phyloP scores from a whole-genome alignment of 495 filamentous ascomycete genomes.

The Trichoderma reesei region DNA sequence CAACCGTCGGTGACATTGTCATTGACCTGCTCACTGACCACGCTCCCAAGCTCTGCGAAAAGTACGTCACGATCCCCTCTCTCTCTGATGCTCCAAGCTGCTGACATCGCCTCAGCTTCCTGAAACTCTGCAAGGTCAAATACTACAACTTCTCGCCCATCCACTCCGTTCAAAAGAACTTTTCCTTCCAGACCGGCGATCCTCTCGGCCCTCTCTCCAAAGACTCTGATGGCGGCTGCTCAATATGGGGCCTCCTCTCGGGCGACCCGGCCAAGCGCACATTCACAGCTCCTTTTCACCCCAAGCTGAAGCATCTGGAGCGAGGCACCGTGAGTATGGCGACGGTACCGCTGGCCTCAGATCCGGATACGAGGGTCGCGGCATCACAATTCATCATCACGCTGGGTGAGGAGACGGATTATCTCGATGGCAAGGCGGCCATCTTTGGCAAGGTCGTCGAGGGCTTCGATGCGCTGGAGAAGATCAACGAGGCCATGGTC shows the following conservation, averaged over 20 bases:
- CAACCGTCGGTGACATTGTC: conserved; percentile 84
- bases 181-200: conserved; percentile 92
- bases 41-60: conserved; percentile 81
- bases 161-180: conserved; percentile 78
- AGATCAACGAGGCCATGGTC: conserved; percentile 81
- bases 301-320: conserved; percentile 75
- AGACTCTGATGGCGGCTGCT: conserved; percentile 81
- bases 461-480: conserved; percentile 84
- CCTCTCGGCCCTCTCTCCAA: conserved; percentile 74
- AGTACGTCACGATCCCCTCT: conserved; percentile 46
- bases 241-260: conserved; percentile 80
- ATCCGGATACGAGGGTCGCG: conserved; percentile 72
- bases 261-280: conserved; percentile 56
- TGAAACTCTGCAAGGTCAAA: conserved; percentile 95
- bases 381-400: conserved; percentile 89
- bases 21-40: conserved; percentile 83
- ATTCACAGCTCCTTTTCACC: conserved; percentile 74
- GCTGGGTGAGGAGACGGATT: conserved; percentile 75
- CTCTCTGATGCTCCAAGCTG: neutral
- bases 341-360: conserved; percentile 61
- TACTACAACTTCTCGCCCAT: conserved; percentile 96
- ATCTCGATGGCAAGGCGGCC: conserved; percentile 81
- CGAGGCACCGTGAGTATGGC: conserved; percentile 92
- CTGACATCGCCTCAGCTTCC: conserved; percentile 51
- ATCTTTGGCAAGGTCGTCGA: conserved; percentile 92